These are phyloP conservation scores for Colletotrichum sp. DNA, from an alignment of 2,329 filamentous ascomycete genomes.

Conservation along the genomic window DNA sequence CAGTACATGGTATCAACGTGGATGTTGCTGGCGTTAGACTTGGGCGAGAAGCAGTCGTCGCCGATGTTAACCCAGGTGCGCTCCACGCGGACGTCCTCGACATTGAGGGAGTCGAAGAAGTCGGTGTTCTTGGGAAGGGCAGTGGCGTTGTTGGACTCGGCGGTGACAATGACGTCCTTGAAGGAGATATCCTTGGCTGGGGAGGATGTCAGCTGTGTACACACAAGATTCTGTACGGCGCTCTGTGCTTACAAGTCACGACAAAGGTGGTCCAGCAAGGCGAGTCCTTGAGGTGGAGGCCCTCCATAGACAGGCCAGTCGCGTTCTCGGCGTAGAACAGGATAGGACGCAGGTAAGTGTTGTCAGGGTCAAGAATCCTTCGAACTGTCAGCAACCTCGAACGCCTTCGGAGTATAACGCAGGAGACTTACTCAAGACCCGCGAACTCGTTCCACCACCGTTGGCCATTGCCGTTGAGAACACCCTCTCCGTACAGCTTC, in stretches of 20 bases:
- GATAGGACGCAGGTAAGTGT: slow-evolving; percentile 61
- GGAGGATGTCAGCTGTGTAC: neutral
- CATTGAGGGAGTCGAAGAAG: slow-evolving; percentile 25
- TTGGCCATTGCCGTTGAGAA: slow-evolving; percentile 64
- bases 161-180: slow-evolving; percentile 58
- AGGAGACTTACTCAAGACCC: slow-evolving; percentile 15
- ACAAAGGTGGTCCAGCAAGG: slow-evolving; percentile 69
- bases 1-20: slow-evolving; percentile 64
- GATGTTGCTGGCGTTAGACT: slow-evolving; percentile 65
- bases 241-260: slow-evolving; percentile 49
- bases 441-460: slow-evolving; percentile 70
- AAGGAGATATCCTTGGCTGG: slow-evolving; percentile 54
- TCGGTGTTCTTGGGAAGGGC: slow-evolving; percentile 68
- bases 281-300: slow-evolving; percentile 64
- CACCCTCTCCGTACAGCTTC: slow-evolving; percentile 62
- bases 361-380: slow-evolving; percentile 51
- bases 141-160: slow-evolving; percentile 63
- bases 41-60: slow-evolving; percentile 70
- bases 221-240: neutral
- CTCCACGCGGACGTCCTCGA: slow-evolving; percentile 22
- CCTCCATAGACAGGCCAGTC: slow-evolving; percentile 60
- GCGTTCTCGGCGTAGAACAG: slow-evolving; percentile 66
- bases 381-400: neutral
- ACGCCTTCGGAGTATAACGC: neutral
- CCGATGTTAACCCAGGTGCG: slow-evolving; percentile 58